A percentile compares a stretch with the other conserved stretches of the same genome.
These are phyloP conservation scores for Hyphopichia pseudoburtonii DNA, from an alignment of 1,139 yeast species.

Conservation along the genomic window DNA sequence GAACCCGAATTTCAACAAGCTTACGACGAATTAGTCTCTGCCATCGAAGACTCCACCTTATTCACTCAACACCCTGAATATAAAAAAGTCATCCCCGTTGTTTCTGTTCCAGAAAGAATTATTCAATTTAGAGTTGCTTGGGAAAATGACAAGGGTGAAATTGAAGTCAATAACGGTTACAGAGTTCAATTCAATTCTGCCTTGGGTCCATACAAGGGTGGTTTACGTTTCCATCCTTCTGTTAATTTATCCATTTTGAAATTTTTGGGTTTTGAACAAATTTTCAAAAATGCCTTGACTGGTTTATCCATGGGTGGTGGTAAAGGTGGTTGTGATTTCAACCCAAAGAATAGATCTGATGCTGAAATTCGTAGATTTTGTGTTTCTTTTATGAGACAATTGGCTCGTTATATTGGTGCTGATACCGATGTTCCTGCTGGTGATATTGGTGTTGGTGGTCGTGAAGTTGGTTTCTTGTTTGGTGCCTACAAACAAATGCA, in stretches of 20 bases:
- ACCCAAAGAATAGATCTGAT: slow-evolving; percentile 93
- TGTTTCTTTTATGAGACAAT: slow-evolving; percentile 91
- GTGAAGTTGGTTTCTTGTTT: slow-evolving; percentile 89
- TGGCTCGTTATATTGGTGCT: slow-evolving; percentile 93
- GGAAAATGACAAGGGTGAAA: slow-evolving; percentile 93
- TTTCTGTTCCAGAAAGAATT: slow-evolving; percentile 93
- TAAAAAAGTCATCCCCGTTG: slow-evolving; percentile 84
- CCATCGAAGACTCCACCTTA: slow-evolving; percentile 87
- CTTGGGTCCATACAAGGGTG: slow-evolving; percentile 99
- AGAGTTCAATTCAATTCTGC: slow-evolving; percentile 99
- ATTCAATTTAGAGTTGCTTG: slow-evolving; percentile 96
- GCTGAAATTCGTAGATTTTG: slow-evolving; percentile 96
- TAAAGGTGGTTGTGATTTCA: slow-evolving; percentile 98
- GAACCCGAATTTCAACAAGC: slow-evolving; percentile 99
- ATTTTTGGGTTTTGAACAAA: slow-evolving; percentile 97
- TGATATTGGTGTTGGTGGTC: slow-evolving; percentile 91
- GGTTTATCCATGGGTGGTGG: slow-evolving; percentile 99
- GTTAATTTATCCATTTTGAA: slow-evolving; percentile 93
- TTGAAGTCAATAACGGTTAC: slow-evolving; percentile 95
- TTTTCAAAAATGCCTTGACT: slow-evolving; percentile 96
- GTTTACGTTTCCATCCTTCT: slow-evolving; percentile 95
- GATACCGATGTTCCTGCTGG: slow-evolving; percentile 97
- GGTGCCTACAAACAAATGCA: slow-evolving; percentile 95
- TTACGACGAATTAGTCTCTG: slow-evolving; percentile 85
- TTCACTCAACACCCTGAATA: slow-evolving; percentile 88